Conservation (phyloP, 169 alveolate species). For the Amoebophrya sp. region DNA sequence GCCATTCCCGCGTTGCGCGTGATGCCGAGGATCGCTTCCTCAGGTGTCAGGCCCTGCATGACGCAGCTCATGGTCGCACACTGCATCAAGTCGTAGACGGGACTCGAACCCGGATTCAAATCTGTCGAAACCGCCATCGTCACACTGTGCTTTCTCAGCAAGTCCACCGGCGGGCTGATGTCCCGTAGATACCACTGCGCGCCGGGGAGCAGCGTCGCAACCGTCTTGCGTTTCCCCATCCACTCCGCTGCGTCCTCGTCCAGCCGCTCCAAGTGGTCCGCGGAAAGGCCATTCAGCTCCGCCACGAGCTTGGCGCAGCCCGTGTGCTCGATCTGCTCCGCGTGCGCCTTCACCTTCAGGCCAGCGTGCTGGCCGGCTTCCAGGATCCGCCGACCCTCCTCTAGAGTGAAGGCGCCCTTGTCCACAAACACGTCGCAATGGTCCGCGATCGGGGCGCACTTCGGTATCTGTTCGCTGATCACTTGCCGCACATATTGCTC, state of each 20-base stretch:
- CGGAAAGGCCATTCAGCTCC: not conserved
- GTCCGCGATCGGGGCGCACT: not conserved
- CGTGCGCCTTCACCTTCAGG: constrained; percentile 17
- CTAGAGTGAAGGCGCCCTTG: constrained; percentile 27
- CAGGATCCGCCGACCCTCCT: constrained; percentile 24
- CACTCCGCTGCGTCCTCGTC: not conserved
- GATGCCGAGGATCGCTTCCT: constrained; percentile 13
- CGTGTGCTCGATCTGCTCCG: constrained; percentile 30
- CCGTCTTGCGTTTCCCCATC: not conserved
- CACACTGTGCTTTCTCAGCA: not conserved
- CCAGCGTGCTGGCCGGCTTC: not conserved
- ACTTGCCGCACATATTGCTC: not conserved
- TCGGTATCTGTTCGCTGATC: constrained; percentile 1
- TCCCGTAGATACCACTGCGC: constrained; percentile 16
- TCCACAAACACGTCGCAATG: not conserved
- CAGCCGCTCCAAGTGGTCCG: constrained; percentile 25
- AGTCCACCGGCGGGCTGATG: not conserved
- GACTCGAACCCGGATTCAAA: constrained; percentile 32
- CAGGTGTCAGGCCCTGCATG: constrained; percentile 20
- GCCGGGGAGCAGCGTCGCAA: constrained; percentile 26
- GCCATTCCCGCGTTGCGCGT: constrained; percentile 22
- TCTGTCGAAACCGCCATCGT: not conserved
- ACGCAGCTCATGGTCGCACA: constrained; percentile 23
- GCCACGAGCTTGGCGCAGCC: constrained; percentile 27
- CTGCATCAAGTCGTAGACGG: not conserved